These are phyloP conservation scores for Podila verticillata DNA, from an alignment of 192 early-diverging fungal species.

Conservation along the genomic window DNA sequence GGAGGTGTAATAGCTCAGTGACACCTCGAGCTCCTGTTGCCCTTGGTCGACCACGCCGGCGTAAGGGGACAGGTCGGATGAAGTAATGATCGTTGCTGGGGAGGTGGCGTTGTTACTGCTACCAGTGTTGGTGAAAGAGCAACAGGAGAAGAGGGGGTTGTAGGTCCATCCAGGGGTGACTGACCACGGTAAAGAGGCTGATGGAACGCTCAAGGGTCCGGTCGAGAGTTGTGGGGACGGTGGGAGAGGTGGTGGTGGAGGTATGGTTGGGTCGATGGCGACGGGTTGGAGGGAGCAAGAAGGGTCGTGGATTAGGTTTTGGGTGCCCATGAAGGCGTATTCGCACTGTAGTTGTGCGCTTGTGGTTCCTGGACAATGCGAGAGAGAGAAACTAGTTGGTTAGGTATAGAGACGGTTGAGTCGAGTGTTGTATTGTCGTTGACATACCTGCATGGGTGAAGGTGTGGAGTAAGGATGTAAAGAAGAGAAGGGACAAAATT, in stretches of 20 bases:
- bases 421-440: background rate
- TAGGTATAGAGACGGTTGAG: background rate
- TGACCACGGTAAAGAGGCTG: constrained; percentile 28
- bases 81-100: constrained; percentile 31
- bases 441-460: constrained; percentile 25
- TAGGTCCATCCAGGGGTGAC: constrained; percentile 42
- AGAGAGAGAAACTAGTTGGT: background rate
- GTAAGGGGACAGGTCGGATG: constrained; percentile 18
- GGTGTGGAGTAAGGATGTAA: background rate
- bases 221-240: constrained; percentile 12
- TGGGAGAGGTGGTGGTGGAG: constrained; percentile 25
- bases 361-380: constrained; percentile 6
- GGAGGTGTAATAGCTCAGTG: constrained; percentile 31
- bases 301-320: constrained; percentile 43
- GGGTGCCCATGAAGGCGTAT: constrained; percentile 34
- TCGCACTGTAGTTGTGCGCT: constrained; percentile 46
- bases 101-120: background rate
- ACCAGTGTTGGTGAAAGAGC: constrained; percentile 11
- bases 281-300: constrained; percentile 30
- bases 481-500: background rate
- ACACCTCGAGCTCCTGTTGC: constrained; percentile 34
- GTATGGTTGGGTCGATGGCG: background rate
- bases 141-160: constrained; percentile 44
- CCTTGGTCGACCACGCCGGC: constrained; percentile 29
- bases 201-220: constrained; percentile 21